Conservation (phyloP, 2,329 filamentous ascomycete species). For the Botrytis byssoidea region DNA sequence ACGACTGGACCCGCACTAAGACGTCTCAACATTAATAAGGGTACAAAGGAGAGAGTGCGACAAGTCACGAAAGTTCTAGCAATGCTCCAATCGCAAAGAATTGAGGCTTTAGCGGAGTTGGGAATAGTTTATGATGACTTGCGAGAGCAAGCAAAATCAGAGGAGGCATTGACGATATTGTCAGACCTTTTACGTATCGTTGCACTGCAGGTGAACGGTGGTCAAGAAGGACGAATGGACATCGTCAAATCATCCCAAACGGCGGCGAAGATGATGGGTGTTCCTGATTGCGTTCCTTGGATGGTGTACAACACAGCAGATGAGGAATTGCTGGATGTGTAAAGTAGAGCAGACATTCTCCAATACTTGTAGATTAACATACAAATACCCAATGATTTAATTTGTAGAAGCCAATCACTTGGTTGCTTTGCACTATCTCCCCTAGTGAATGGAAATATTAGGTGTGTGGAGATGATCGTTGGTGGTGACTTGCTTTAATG, state of each 20-base stretch:
- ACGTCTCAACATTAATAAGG: slow-evolving; percentile 40
- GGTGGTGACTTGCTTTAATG: background rate
- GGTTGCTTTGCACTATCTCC: background rate
- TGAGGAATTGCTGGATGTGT: background rate
- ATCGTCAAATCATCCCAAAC: slow-evolving; percentile 18
- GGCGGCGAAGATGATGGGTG: slow-evolving; percentile 31
- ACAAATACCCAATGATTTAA: background rate
- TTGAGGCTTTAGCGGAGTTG: slow-evolving; percentile 30
- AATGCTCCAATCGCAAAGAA: slow-evolving; percentile 41
- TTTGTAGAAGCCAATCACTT: background rate
- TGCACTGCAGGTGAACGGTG: slow-evolving; percentile 14
- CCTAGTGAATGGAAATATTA: background rate
- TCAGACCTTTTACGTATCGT: slow-evolving; percentile 35
- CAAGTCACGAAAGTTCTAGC: slow-evolving; percentile 47
- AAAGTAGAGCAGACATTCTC: background rate
- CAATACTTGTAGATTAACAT: slow-evolving; percentile 18
- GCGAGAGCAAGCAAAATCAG: slow-evolving; percentile 31
- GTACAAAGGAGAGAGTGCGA: slow-evolving; percentile 45
- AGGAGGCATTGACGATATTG: slow-evolving; percentile 37
- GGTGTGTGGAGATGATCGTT: background rate
- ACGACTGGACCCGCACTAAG: slow-evolving; percentile 37
- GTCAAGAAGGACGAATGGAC: background rate
- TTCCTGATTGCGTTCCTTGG: slow-evolving; percentile 28
- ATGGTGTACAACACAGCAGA: slow-evolving; percentile 20
- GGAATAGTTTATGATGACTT: slow-evolving; percentile 36